These are phyloP conservation scores for Syzygium syzygioides DNA, from an alignment of 441 rosid species.

Conservation along the genomic window DNA sequence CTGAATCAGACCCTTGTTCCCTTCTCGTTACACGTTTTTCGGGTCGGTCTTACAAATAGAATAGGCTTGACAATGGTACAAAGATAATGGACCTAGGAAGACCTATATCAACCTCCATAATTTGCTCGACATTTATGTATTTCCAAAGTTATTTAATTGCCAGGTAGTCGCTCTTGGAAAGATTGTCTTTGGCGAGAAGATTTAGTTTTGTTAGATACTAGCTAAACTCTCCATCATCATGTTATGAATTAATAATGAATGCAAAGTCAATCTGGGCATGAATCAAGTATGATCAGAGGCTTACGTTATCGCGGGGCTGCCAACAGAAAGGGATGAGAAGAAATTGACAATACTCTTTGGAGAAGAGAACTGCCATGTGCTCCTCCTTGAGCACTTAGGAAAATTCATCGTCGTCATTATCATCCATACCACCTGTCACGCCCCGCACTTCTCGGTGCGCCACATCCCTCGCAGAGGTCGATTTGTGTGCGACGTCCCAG, in stretches of 20 bases:
- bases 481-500: too few species aligned
- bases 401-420: neutral
- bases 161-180: neutral
- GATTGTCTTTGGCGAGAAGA: neutral
- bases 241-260: neutral
- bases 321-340: neutral
- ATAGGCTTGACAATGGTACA: neutral
- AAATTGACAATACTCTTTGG: neutral
- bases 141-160: neutral
- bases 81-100: neutral
- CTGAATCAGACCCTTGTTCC: constrained; percentile 17
- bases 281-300: neutral
- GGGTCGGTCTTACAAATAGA: constrained; percentile 22
- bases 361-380: neutral
- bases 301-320: neutral
- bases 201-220: neutral
- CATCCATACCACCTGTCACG: neutral
- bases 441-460: too few species aligned
- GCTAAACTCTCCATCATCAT: neutral
- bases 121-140: neutral
- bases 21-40: constrained; percentile 25
- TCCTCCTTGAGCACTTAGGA: neutral
- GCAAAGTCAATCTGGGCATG: neutral
- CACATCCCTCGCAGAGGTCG: too few species aligned
- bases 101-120: neutral